Percentiles rank a stretch among this genome's conserved stretches.
phyloP scores from a whole-genome alignment of 257 asterid species.

The Solanum bulbocastanum region DNA sequence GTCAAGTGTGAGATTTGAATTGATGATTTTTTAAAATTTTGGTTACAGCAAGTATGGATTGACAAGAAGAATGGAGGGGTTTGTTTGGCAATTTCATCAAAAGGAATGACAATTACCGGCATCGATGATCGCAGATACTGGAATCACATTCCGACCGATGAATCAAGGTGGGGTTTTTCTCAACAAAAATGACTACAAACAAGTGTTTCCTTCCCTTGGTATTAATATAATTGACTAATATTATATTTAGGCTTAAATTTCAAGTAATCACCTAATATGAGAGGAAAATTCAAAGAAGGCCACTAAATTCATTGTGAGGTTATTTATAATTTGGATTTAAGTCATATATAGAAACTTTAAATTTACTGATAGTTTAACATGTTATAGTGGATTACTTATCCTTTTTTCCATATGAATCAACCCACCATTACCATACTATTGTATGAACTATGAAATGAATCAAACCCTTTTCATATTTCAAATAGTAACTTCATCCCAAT shows the following conservation, averaged over 20 bases:
- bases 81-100: conserved; percentile 63
- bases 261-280: neutral
- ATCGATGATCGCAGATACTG: conserved; percentile 89
- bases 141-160: conserved; percentile 57
- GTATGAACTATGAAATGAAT: neutral
- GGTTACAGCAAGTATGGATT: conserved; percentile 62
- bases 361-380: neutral
- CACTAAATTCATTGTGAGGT: neutral
- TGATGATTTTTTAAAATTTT: neutral
- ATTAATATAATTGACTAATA: neutral
- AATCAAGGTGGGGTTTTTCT: conserved; percentile 53
- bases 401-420: neutral
- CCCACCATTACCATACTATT: neutral
- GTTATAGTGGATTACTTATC: neutral
- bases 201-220: neutral
- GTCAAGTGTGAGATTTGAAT: no score
- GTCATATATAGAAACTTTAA: neutral
- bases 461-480: neutral
- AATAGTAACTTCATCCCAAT: neutral
- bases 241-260: neutral
- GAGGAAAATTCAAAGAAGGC: neutral
- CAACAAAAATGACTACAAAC: neutral
- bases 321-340: neutral
- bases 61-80: conserved; percentile 76
- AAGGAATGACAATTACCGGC: conserved; percentile 70